A percentile compares a stretch with the other conserved stretches of the same genome.
These are phyloP conservation scores for Boeremia exigua DNA, from an alignment of 2,329 filamentous ascomycete genomes.

Conservation along the genomic window DNA sequence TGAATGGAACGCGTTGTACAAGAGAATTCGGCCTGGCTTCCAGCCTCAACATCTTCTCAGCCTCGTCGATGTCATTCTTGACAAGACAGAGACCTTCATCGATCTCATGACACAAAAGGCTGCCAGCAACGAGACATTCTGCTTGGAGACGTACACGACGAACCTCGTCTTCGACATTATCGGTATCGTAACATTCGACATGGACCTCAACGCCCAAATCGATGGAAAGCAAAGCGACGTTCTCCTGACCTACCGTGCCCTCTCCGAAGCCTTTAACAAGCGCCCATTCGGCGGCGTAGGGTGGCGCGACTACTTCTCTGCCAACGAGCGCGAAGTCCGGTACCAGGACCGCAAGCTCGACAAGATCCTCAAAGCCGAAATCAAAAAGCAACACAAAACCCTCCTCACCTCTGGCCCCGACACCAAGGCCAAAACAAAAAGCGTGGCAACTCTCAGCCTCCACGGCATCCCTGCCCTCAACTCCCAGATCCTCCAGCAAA, in stretches of 20 bases:
- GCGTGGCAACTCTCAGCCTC: slow-evolving; percentile 23
- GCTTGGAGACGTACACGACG: slow-evolving; percentile 21
- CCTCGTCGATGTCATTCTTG: slow-evolving; percentile 29
- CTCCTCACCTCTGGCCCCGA: neutral
- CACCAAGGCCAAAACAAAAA: slow-evolving; percentile 6
- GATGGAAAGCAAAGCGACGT: slow-evolving; percentile 21
- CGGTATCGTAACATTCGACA: slow-evolving; percentile 25
- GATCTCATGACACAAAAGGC: slow-evolving; percentile 26
- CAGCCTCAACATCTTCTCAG: slow-evolving; percentile 20
- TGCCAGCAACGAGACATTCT: slow-evolving; percentile 10
- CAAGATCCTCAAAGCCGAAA: slow-evolving; percentile 20
- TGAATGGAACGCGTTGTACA: slow-evolving; percentile 18
- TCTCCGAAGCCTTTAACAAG: slow-evolving; percentile 26
- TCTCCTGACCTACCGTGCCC: slow-evolving; percentile 23
- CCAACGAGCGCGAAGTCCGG: slow-evolving; percentile 23
- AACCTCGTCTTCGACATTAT: slow-evolving; percentile 32
- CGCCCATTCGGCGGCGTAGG: slow-evolving; percentile 17
- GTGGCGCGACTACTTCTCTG: slow-evolving; percentile 22
- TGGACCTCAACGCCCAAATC: slow-evolving; percentile 25
- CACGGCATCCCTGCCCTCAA: slow-evolving; percentile 21
- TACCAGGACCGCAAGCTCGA: slow-evolving; percentile 19
- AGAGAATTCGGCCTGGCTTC: slow-evolving; percentile 25
- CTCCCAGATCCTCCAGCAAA: slow-evolving; percentile 34
- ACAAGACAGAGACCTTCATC: slow-evolving; percentile 34
- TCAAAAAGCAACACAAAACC: slow-evolving; percentile 17